Evolutionary conservation across 2,329 filamentous ascomycete species (phyloP).

Genomic region (Volutella citrinella): DNA sequence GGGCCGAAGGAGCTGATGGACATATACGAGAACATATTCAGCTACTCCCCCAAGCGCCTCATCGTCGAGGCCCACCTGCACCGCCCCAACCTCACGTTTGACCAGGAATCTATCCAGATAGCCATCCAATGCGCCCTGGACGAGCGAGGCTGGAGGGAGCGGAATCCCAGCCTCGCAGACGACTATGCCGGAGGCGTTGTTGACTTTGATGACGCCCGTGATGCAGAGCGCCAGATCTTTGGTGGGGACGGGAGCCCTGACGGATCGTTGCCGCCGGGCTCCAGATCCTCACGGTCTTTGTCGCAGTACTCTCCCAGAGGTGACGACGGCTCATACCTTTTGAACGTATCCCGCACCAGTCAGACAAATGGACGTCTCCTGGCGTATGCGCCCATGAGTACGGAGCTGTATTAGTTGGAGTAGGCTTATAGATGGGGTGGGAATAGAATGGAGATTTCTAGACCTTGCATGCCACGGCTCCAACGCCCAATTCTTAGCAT

Average conservation of each 20-base stretch:
- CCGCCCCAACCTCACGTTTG: slow-evolving; percentile 41
- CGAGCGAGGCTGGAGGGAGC: slow-evolving; percentile 34
- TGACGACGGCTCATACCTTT: slow-evolving; percentile 36
- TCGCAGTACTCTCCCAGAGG: slow-evolving; percentile 39
- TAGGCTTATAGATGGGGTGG: too few relatives aligned
- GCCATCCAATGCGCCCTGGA: slow-evolving; percentile 36
- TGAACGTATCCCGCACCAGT: slow-evolving; percentile 22
- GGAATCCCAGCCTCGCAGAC: slow-evolving; percentile 29
- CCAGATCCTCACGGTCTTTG: slow-evolving; percentile 25
- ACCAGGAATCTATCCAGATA: slow-evolving; percentile 43
- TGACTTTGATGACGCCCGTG: slow-evolving; percentile 38
- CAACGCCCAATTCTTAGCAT: too few relatives aligned
- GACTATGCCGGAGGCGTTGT: slow-evolving; percentile 38
- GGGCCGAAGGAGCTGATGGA: slow-evolving; percentile 47
- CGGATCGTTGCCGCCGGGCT: slow-evolving; percentile 32
- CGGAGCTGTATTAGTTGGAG: too few relatives aligned
- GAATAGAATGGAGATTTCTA: too few relatives aligned
- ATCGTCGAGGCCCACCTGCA: slow-evolving; percentile 39
- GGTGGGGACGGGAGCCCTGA: slow-evolving; percentile 36
- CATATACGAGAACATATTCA: slow-evolving; percentile 45
- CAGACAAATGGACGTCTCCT: slow-evolving; percentile 16
- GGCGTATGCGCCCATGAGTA: slow-evolving; percentile 11
- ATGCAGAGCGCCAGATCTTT: slow-evolving; percentile 28
- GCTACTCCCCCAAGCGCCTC: slow-evolving; percentile 43
- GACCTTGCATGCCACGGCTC: too few relatives aligned